Conservation (phyloP, 176 grass and related monocot species). For the Dendrocalamus sinicus region DNA sequence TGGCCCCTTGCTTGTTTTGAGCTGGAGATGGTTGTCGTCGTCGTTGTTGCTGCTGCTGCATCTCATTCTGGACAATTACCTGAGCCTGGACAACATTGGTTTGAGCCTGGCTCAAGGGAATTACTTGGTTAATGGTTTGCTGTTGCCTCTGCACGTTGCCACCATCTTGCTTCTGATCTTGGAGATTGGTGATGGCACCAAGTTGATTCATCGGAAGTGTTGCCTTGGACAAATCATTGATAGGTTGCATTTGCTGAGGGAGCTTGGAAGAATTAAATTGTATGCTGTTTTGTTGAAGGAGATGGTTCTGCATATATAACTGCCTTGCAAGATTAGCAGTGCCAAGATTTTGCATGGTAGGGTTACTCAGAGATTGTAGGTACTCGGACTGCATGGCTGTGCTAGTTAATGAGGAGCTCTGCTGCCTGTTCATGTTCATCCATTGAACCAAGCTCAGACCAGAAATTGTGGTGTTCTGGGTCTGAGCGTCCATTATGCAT, state of each 20-base stretch:
- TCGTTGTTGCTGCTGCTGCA: slow-evolving; percentile 55
- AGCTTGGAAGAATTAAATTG: slow-evolving; percentile 71
- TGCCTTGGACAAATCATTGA: slow-evolving; percentile 61
- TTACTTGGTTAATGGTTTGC: slow-evolving; percentile 55
- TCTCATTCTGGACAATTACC: slow-evolving; percentile 73
- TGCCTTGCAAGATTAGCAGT: slow-evolving; percentile 77
- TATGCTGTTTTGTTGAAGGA: slow-evolving; percentile 74
- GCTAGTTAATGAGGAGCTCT: slow-evolving; percentile 66
- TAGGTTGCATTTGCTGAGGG: slow-evolving; percentile 73
- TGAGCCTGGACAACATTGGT: slow-evolving; percentile 71
- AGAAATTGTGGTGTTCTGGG: slow-evolving; percentile 75
- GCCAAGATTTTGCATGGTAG: slow-evolving; percentile 77
- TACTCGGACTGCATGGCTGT: slow-evolving; percentile 69
- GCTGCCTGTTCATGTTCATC: slow-evolving; percentile 98
- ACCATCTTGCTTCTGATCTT: slow-evolving; percentile 69
- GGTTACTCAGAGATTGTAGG: slow-evolving; percentile 69
- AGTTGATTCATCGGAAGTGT: slow-evolving; percentile 61
- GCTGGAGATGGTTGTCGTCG: slow-evolving; percentile 44
- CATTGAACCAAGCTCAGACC: slow-evolving; percentile 94
- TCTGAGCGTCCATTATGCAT: slow-evolving; percentile 85
- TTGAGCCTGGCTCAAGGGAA: slow-evolving; percentile 74
- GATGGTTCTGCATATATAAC: slow-evolving; percentile 75
- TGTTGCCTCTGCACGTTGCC: slow-evolving; percentile 62
- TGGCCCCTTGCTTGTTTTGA: slow-evolving; percentile 48
- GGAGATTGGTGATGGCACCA: slow-evolving; percentile 51